These are phyloP conservation scores for Lentithecium fluviatile DNA, from an alignment of 495 filamentous ascomycete genomes.

Conservation along the genomic window DNA sequence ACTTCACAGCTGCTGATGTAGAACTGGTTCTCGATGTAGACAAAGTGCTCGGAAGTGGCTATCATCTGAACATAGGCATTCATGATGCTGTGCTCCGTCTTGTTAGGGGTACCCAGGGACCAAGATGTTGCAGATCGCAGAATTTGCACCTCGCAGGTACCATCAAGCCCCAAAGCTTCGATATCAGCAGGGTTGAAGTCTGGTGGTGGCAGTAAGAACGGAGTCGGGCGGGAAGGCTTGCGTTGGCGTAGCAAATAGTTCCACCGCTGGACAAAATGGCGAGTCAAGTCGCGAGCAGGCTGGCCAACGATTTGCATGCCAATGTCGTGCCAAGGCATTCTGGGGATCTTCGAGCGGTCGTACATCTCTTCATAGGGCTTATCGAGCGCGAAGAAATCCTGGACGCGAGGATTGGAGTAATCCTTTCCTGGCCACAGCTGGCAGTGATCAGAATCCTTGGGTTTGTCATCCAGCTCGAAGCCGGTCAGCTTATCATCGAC, in stretches of 20 bases:
- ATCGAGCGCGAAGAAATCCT: slow-evolving; percentile 90
- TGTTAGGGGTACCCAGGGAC: slow-evolving; percentile 83
- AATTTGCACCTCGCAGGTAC: slow-evolving; percentile 95
- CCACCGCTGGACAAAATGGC: slow-evolving; percentile 99
- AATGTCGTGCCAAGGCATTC: slow-evolving; percentile 99
- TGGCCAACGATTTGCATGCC: slow-evolving; percentile 98
- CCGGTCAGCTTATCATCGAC: slow-evolving; percentile 93
- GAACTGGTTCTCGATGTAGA: slow-evolving; percentile 99
- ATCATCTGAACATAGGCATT: slow-evolving; percentile 94
- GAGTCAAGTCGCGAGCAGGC: slow-evolving; percentile 87
- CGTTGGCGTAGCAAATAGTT: slow-evolving; percentile 94
- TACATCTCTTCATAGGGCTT: slow-evolving; percentile 99
- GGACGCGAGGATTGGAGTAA: slow-evolving; percentile 93
- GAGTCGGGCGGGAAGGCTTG: slow-evolving; percentile 90
- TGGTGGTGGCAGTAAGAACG: slow-evolving; percentile 88
- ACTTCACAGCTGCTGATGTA: slow-evolving; percentile 93
- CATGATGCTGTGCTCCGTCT: slow-evolving; percentile 89
- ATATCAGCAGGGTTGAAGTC: slow-evolving; percentile 85
- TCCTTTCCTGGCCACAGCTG: slow-evolving; percentile 98
- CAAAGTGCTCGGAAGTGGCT: slow-evolving; percentile 90
- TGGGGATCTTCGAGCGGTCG: slow-evolving; percentile 76
- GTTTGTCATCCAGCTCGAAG: slow-evolving; percentile 73
- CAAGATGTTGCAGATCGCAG: slow-evolving; percentile 84
- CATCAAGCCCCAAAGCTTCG: slow-evolving; percentile 80
- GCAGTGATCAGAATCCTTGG: slow-evolving; percentile 89